Evolutionary conservation across 2,329 filamentous ascomycete genomes (phyloP).

Genomic region (Pseudogymnoascus sp.): DNA sequence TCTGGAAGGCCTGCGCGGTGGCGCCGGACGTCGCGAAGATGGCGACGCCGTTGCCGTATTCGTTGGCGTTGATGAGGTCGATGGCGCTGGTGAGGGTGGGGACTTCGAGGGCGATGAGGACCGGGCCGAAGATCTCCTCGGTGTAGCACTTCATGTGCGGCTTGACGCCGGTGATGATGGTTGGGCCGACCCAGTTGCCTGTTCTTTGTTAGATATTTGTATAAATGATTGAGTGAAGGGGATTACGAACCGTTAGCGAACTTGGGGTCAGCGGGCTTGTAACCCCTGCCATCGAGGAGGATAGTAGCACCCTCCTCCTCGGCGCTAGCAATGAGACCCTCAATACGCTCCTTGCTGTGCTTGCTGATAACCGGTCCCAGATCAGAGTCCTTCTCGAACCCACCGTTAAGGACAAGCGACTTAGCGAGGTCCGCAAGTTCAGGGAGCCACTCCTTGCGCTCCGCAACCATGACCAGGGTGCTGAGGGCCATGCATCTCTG

Average conservation of each 20-base stretch:
- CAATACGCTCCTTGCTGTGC: slow-evolving; percentile 72
- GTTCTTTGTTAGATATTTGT: not conserved
- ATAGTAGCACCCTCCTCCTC: slow-evolving; percentile 77
- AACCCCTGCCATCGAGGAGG: slow-evolving; percentile 72
- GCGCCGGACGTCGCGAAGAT: slow-evolving; percentile 77
- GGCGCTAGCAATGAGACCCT: slow-evolving; percentile 66
- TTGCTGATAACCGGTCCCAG: slow-evolving; percentile 77
- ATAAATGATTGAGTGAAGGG: not conserved
- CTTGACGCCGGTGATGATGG: slow-evolving; percentile 75
- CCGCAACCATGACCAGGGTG: slow-evolving; percentile 75
- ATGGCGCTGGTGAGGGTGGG: slow-evolving; percentile 74
- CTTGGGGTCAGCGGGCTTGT: slow-evolving; percentile 55
- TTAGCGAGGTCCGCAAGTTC: slow-evolving; percentile 74
- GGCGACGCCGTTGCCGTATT: slow-evolving; percentile 80
- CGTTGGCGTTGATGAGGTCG: slow-evolving; percentile 74
- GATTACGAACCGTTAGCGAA: slow-evolving; percentile 61
- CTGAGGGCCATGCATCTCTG: slow-evolving; percentile 84
- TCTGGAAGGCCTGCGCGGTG: slow-evolving; percentile 71
- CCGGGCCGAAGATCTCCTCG: slow-evolving; percentile 81
- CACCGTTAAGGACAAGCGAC: slow-evolving; percentile 66
- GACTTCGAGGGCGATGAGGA: slow-evolving; percentile 74
- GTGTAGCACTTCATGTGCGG: slow-evolving; percentile 76
- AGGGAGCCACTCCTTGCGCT: slow-evolving; percentile 75
- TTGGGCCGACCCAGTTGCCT: slow-evolving; percentile 72
- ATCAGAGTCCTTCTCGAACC: slow-evolving; percentile 74